Base-by-base conservation (phyloP, 1,284 basidiomycete species). In the Ganoderma leucocontextum region DNA sequence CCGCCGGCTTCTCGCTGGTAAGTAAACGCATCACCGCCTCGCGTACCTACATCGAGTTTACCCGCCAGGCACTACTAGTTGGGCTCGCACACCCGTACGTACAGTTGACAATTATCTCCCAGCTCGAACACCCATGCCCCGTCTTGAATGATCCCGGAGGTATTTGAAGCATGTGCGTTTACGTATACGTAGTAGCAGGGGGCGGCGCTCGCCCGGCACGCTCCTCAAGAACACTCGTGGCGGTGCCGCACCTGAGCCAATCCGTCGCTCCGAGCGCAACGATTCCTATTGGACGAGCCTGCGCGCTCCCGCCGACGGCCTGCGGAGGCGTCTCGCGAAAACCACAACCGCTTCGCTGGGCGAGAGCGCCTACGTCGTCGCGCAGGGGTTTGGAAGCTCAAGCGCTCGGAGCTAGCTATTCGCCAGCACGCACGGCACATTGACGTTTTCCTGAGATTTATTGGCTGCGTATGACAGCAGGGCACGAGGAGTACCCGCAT, bases 181-280 rank as follows among this genome's bases (percentile, higher is more conserved):
- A 69, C 65, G 68, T 49, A 67, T 69, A 69, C 65, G 66, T 62
- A 65, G 52, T 60, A 49, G 29, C 29, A 29, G 29, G 12, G 39
- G 47, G 22, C 22, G 47, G 25, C 38, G 19, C 42, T 12, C 65
- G 12, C 17, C 63, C 62, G 61, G 60, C 15, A 65, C 13, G 63
- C 63, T 58, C 65, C 57, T 65, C 62, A 64, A 71, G 58, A 70
- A 67, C 66, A 47, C 42, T 55, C 66, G 70, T 72, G 70, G 70
- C 70, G 62, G 68, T 72, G 70, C 65, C 33, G 25, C 39, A 39
- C 58, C 22, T 41, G 58, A 41, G 19, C 58, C 41, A 38, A 60
- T 39, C 58, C 39, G n/a, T 10, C 39, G 47, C 55, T 36, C 36
- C 35, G 55, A 39, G 2, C 38, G 58, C 35, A 19, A 22, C 36